Base-by-base conservation (phyloP, 2,329 filamentous ascomycete genomes). In the Aspergillus pseudotamarii region DNA sequence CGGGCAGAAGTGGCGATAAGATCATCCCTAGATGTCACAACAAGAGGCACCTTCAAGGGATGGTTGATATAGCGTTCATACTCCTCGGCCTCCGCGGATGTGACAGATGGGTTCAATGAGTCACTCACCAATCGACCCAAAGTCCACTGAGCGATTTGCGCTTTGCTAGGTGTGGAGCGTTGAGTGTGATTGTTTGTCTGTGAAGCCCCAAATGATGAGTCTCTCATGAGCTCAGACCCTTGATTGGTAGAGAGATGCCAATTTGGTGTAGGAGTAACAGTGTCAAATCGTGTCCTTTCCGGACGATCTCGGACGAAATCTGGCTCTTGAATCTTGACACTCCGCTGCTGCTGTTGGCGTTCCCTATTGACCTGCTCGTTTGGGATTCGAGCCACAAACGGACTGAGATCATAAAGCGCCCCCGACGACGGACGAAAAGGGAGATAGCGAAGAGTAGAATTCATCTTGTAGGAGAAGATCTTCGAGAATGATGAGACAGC, bases 381-480 rank as follows among this genome's bases (percentile, higher is more conserved):
- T 2, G 71, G 86, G 51, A 84, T 89, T 60, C 93, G 91, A 46
- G 94, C 89, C 41, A 90, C 88, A 76, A 98, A 99, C 0, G 94
- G 94, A 64, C 92, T 97, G 48, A 94, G 84, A 73, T 97, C 92
- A 71, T 93, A 94, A 62, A 88, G 88, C 14, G 89, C 89, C 64
- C 90, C 86, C 12, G 76, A 71, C 5, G 88, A 89, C 1, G 88
- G 87, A 62, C 90, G 90, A 63, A 94, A 85, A 12, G 91, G 91
- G 36, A 94, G 90, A 74, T 94, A 94, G 64, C 91, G 91, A 66
- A 94, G 88, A 4, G 92, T 95, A 0, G 92, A 94, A 73, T 94
- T 96, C 86, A 98, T 92, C 74, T 92, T 93, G 78, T 91, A 97
- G 0, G 93, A 88, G 74, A 97, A 97, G 75, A 97, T 91, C 75